Evolutionary conservation across 2,329 filamentous ascomycete species (phyloP), one percentile per base, ranked within the genome.

Genomic region (Arthroderma sp.): DNA sequence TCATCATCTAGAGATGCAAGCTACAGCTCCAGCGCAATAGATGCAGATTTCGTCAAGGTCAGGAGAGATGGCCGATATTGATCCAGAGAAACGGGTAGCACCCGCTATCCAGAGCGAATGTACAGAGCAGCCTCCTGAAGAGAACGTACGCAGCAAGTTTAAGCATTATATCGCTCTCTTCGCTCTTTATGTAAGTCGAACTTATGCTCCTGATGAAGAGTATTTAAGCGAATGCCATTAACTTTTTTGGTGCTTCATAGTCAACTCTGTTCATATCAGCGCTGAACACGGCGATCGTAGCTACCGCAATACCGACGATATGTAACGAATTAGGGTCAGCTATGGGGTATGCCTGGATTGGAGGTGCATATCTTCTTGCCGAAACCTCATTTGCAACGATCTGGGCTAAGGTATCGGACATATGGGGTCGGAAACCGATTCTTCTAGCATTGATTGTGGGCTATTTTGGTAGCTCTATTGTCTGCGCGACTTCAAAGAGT

Each of bases 301-400:
- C 77, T 0, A 80, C 77, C 3, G 75, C 77, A 2, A 61, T 80
- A 0, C 77, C 77, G 0, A 78, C 75, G 1, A 80, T 80, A 43
- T 67, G 69, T 10, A 65, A 70, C 31, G 70, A 82, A 48, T 75
- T 88, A 49, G 57, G 77, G 38, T 83, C 81, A 4, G 76, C 76
- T 3, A 67, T 74, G 10, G 83, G 82, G 27, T 88, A 86, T 61
- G 78, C 79, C 9, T 88, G 83, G 85, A 82, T 89, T 48, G 83
- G 83, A 1, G 78, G 74, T 29, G 77, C 83, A 0, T 88, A 83
- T 59, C 67, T 86, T 3, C 73, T 88, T 7, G 80, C 78, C 10
- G 78, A 77, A 54, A 78, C 81, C 0, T 78, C 81, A 0, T 71
- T 71, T 1, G 76, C 74, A 0, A 81, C 82, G 0, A 73, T 81